Conservation (phyloP, 805 yeast genomes). For the Candida morakotiae region DNA sequence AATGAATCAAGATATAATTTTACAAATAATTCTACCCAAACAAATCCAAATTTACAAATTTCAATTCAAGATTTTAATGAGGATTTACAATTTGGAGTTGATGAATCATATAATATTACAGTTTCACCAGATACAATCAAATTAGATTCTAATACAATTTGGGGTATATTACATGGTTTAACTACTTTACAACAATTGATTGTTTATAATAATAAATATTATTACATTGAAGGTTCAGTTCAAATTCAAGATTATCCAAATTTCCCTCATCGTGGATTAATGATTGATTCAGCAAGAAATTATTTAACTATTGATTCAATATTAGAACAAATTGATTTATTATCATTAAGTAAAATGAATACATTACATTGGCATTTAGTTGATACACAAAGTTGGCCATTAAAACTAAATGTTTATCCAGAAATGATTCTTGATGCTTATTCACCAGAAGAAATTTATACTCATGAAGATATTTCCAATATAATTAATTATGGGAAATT, state of each 20-base stretch:
- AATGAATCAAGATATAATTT: not conserved
- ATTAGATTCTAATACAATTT: conserved; percentile 28
- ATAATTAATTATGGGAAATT: conserved; percentile 27
- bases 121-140: conserved; percentile 13
- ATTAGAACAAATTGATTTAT: conserved; percentile 32
- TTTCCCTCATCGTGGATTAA: conserved; percentile 34
- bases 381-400: conserved; percentile 41
- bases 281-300: conserved; percentile 38
- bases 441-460: conserved; percentile 25
- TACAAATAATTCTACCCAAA: not conserved
- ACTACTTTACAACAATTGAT: conserved; percentile 38
- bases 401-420: conserved; percentile 27
- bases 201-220: conserved; percentile 17
- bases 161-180: conserved; percentile 42
- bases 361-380: conserved; percentile 38
- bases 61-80: conserved; percentile 16
- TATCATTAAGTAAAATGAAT: conserved; percentile 36
- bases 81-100: conserved; percentile 30
- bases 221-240: conserved; percentile 29
- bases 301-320: conserved; percentile 22
- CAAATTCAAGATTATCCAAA: conserved; percentile 30
- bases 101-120: conserved; percentile 29
- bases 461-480: conserved; percentile 20
- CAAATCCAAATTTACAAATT: conserved; percentile 5
- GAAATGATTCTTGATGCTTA: conserved; percentile 37